Evolutionary conservation across 1,284 basidiomycete species (phyloP), one percentile per base, ranked within the genome.

Genomic region (Phylloporus sp.): DNA sequence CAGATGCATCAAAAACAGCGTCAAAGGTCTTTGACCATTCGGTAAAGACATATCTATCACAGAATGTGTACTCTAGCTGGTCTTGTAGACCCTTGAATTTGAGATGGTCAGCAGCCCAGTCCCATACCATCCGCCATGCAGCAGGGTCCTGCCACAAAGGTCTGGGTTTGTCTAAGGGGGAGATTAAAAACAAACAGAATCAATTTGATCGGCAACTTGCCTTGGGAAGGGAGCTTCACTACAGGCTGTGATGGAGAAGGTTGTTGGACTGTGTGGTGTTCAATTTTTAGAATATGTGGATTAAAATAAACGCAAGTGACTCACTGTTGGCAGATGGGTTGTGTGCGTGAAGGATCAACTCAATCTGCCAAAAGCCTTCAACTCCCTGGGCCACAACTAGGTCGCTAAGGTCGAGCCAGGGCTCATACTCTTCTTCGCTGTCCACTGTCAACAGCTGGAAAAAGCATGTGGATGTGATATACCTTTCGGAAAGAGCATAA

Each of bases 21-120:
- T 56, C 13, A 2, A 56, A 56, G 22, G 40, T 56, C 54, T 42
- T 42, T 20, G 54, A 56, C 54, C 54, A 56, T 29, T 56, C 54
- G 10, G 22, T 22, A 32, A 56, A 44, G 22, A 56, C 40, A 44
- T 42, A 56, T 28, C 54, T 56, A 56, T 56, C 40, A 8, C 1
- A 15, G 40, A 56, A 56, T 31, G 54, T 56, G 22, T 11, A 2
- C 40, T n/a, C 40, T 24, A 56, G 17, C 40, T n/a, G 40, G 29
- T 32, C 40, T 42, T 42, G 54, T n/a, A 56, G 28, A 3, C 44
- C 40, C 29, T 12, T 6, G 29, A 56, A 56, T n/a, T 31, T 11
- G 22, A 56, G 29, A 44, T 4, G 29, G 40, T 56, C 40, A 17
- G 54, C 28, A 31, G 54, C 54, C 54, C 40, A 56, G 54, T 56